Base-by-base conservation (phyloP, 2,329 filamentous ascomycete species). In the Pseudopyricularia cyperi region DNA sequence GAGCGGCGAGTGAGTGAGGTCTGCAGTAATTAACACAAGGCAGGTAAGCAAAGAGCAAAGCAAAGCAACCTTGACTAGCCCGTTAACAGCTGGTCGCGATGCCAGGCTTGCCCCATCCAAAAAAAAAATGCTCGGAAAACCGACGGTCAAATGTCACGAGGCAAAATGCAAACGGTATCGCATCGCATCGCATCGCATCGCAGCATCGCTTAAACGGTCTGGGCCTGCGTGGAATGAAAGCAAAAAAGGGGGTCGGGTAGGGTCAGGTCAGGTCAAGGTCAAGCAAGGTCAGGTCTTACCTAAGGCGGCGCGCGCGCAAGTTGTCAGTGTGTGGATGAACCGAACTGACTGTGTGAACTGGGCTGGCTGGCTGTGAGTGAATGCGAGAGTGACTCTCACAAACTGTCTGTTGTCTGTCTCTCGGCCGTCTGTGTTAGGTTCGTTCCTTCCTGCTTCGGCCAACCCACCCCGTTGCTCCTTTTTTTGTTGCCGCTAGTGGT, bases 271-370 rank as follows among this genome's bases (percentile, higher is more conserved):
- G n/a, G n/a, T n/a, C n/a, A n/a, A n/a, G n/a, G n/a, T n/a, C n/a
- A n/a, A n/a, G n/a, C n/a, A n/a, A n/a, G 58, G 58, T 53, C 58
- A 58, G 57, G 61, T 64, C 63, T 65, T 63, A 65, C 63, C 63
- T 65, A 64, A 62, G 62, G 60, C 56, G 59, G n/a, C n/a, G n/a
- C n/a, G n/a, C n/a, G n/a, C n/a, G n/a, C n/a, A n/a, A 55, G 55
- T 22, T 19, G 35, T 44, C 39, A 24, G 39, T 44, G 39, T 59
- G 52, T 54, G 55, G 47, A 53, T 52, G 54, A 46, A 54, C 53
- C 56, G 56, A 51, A 48, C 52, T 26, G 44, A n/a, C n/a, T n/a
- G n/a, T 51, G 48, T 46, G 46, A 44, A 48, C 42, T 46, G 52
- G n/a, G n/a, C n/a, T n/a, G n/a, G n/a, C n/a, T n/a, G n/a, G n/a